Evolutionary conservation across 2,329 filamentous ascomycete genomes (phyloP), one percentile per base, ranked within the genome.

Genomic region (Emydomyces testavorans): DNA sequence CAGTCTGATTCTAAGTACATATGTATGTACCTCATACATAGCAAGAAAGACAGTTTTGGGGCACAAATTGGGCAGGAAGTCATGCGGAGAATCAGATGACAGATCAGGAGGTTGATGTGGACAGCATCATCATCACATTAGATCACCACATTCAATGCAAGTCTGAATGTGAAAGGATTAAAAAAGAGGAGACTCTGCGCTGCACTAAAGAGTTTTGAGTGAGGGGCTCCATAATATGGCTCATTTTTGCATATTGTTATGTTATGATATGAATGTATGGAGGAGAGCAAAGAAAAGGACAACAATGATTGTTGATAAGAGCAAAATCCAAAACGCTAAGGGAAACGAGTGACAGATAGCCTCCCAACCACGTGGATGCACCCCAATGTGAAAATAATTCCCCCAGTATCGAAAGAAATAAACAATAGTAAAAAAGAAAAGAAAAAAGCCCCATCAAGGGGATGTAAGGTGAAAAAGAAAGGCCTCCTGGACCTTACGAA

Each of bases 331-430:
- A 39, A 16, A 39, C 21, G 15, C 21, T 13, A 23, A 34, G 8
- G n/a, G 15, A 36, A 46, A 13, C 42, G 42, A 45, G 42, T 32
- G 42, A 46, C 42, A 36, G 23, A 46, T 34, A 46, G 42, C 42
- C 42, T 46, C 42, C 32, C 32, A 36, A 18, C 31, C 42, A 46
- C 32, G 32, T 46, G 42, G 42, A 46, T 36, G 42, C 42, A 36
- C 42, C 35, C 31, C 23, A 36, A 13, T 31, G 16, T 13, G 31
- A 15, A 37, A 28, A n/a, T 13, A 34, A n/a, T 5, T 28, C 26
- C 35, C 35, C 11, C n/a, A 11, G 18, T 20, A 46, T 46, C 42
- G 11, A 32, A 35, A 35, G 23, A 31, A 21, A n/a, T 31, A 31
- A n/a, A 15, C 16, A 24, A 24, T 10, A 16, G 29, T 8, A 34